Evolutionary conservation across 202 grass and related monocot genomes (phyloP).

Genomic region (Setaria italica): DNA sequence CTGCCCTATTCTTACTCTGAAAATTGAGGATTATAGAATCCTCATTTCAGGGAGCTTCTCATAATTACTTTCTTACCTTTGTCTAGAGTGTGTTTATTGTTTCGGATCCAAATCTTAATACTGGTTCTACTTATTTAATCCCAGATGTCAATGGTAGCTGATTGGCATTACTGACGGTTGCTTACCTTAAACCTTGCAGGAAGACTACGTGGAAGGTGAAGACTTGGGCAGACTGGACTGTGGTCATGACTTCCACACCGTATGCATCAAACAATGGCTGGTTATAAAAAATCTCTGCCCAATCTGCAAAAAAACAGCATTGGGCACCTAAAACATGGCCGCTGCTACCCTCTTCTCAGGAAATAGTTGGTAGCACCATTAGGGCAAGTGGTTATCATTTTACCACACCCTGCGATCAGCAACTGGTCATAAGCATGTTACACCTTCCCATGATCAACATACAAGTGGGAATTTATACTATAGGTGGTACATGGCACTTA

Average conservation of each 20-base stretch:
- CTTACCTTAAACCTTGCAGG: conserved; percentile 52
- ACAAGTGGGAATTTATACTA: conserved; percentile 53
- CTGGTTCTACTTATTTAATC: neutral
- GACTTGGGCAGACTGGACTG: conserved; percentile 78
- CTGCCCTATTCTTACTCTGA: neutral
- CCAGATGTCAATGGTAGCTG: neutral
- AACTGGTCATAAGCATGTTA: conserved; percentile 37
- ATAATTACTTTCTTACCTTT: conserved; percentile 15
- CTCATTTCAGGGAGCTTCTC: neutral
- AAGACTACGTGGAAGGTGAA: conserved; percentile 68
- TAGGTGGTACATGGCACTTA: conserved; percentile 54
- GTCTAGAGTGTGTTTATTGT: neutral
- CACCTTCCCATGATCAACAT: conserved; percentile 29
- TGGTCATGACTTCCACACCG: conserved; percentile 83
- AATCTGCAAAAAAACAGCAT: conserved; percentile 86
- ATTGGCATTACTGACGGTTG: neutral
- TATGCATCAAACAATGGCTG: conserved; percentile 96
- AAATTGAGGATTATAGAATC: neutral
- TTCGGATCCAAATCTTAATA: neutral
- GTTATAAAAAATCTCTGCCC: conserved; percentile 94
- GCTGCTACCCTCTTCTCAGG: neutral
- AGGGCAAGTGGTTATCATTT: conserved; percentile 41
- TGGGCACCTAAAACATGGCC: conserved; percentile 45
- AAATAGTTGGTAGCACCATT: conserved; percentile 2
- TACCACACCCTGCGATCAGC: conserved; percentile 26